These are phyloP conservation scores for Vanrija humicola DNA, from an alignment of 1,284 basidiomycete genomes.

Conservation along the genomic window DNA sequence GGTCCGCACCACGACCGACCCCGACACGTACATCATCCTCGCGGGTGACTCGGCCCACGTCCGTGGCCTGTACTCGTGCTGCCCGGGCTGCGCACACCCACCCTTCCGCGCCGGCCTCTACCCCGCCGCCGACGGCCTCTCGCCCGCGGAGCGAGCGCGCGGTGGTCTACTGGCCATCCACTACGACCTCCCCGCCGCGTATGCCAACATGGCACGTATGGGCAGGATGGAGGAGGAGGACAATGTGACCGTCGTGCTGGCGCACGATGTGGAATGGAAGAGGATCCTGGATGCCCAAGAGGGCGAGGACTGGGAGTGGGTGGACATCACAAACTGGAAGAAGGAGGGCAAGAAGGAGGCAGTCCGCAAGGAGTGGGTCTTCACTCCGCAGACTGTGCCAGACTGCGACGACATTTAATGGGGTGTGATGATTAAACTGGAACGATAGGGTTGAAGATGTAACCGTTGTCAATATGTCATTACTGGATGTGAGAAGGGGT, in stretches of 20 bases:
- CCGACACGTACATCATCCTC: slow-evolving; percentile 15
- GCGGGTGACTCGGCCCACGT: slow-evolving; percentile 17
- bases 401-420: neutral
- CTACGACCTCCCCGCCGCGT: slow-evolving; percentile 15
- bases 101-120: slow-evolving; percentile 15
- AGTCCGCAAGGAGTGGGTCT: slow-evolving; percentile 11
- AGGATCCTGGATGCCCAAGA: slow-evolving; percentile 8
- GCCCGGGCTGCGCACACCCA: slow-evolving; percentile 7
- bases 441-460: neutral
- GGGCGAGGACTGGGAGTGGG: slow-evolving; percentile 15
- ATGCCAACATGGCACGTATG: slow-evolving; percentile 17
- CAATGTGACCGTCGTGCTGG: slow-evolving; percentile 11
- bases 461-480: no score
- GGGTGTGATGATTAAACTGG: no score
- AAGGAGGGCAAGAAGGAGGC: slow-evolving; percentile 9
- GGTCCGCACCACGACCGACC: slow-evolving; percentile 11
- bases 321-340: slow-evolving; percentile 14
- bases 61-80: slow-evolving; percentile 19
- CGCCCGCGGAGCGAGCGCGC: slow-evolving; percentile 4
- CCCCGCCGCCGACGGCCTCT: slow-evolving; percentile 11
- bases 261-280: slow-evolving; percentile 20
- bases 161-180: slow-evolving; percentile 15
- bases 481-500: no score
- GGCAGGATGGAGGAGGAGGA: slow-evolving; percentile 21
- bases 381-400: neutral